Base-by-base conservation (phyloP, 1,284 basidiomycete genomes). In the Malassezia brasiliensis region DNA sequence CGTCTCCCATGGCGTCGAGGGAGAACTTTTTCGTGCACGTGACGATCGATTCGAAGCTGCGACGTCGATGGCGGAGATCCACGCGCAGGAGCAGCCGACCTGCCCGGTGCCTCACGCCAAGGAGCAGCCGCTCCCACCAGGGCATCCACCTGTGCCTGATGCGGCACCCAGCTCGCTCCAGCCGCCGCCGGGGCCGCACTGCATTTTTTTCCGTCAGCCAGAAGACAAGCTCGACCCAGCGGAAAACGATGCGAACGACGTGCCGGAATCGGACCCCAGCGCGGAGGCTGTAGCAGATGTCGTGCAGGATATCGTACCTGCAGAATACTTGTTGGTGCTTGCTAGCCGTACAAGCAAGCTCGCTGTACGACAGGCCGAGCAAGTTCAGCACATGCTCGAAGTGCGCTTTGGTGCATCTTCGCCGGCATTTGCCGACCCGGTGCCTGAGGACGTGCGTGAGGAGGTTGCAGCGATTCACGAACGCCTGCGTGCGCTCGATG, bases 31-130 rank as follows among this genome's bases (percentile, higher is more conserved):
- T 47, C 7, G 15, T 14, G n/a, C 45, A 47, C 45, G 45, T 47
- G 45, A 32, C n/a, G 41, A 15, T 22, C 45, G 45, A 17, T 40
- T 12, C 39, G 39, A 22, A 22, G 39, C 19, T 14, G 7, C 8
- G 12, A 39, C 47, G 15, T 38, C 35, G 36, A 40, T 30, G 20
- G 32, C n/a, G 11, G 25, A 47, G n/a, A 17, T 32, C 9, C 44
- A 31, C 30, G 22, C 44, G 30, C n/a, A 17, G 44, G 31, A 34
- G 20, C 22, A 2, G 25, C 34, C 38, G 14, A 30, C 52, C 7
- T 74, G 72, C 38, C 72, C 72, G 6, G 72, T 74, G 1, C 66
- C 70, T 8, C 72, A 74, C 46, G 68, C 65, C 19, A 60, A 65
- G 44, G 55, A 59, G 28, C 69, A 71, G 48, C 69, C 72, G 2